Evolutionary conservation across 2,329 filamentous ascomycete genomes (phyloP).

Genomic region (Talaromyces pinophilus): DNA sequence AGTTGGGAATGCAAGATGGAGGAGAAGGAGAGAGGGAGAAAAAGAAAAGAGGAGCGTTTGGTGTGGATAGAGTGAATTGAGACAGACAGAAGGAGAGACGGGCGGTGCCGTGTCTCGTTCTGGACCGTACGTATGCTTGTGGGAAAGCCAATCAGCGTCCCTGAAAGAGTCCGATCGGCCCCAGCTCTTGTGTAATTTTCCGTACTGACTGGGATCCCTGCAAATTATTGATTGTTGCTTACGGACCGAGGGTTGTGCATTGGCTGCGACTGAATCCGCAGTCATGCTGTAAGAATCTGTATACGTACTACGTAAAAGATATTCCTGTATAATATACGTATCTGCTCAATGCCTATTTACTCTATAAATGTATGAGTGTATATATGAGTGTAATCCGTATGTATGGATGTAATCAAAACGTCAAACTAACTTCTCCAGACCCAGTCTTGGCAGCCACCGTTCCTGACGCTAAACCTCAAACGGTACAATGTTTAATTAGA

Average conservation of each 20-base stretch:
- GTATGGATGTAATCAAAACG: neutral
- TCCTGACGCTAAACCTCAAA: conserved; percentile 20
- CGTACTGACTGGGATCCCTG: neutral
- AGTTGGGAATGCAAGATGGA: neutral
- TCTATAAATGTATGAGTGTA: conserved; percentile 4
- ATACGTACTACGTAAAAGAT: neutral
- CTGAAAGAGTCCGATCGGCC: neutral
- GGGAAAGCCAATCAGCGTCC: neutral
- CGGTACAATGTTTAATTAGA: conserved; percentile 22
- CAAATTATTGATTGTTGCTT: conserved; percentile 2
- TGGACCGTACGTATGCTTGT: neutral
- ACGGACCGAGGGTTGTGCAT: conserved; percentile 5
- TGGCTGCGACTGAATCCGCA: neutral
- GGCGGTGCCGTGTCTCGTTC: conserved; percentile 8
- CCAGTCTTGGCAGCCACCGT: conserved; percentile 16
- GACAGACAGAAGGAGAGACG: neutral
- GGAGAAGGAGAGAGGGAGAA: neutral
- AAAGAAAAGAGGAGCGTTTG: conserved; percentile 7
- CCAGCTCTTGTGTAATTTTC: conserved; percentile 6
- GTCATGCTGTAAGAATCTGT: neutral
- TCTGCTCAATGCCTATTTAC: neutral
- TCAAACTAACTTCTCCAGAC: conserved; percentile 6
- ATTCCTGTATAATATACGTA: neutral
- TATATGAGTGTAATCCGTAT: neutral
- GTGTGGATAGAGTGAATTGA: neutral